Evolutionary conservation across 441 rosid genomes (phyloP).

Genomic region (Capsella rubella): DNA sequence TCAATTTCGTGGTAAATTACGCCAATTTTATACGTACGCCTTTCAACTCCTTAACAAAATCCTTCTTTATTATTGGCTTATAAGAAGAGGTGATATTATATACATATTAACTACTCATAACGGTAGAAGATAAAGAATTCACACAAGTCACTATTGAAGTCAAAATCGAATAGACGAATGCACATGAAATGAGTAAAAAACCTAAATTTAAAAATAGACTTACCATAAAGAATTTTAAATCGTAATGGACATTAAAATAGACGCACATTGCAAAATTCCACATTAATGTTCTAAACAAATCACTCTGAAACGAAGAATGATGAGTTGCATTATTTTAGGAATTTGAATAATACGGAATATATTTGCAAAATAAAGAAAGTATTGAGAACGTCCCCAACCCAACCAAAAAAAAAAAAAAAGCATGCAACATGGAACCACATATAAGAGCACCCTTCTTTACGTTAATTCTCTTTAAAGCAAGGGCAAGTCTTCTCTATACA

Average conservation of each 20-base stretch:
- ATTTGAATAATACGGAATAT: constrained; percentile 11
- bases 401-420: neutral
- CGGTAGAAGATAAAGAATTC: constrained; percentile 10
- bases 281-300: constrained; percentile 9
- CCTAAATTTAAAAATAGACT: neutral
- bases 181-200: constrained; percentile 6
- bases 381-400: constrained; percentile 22
- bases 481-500: constrained; percentile 46
- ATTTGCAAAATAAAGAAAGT: constrained; percentile 20
- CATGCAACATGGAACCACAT: constrained; percentile 43
- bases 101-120: constrained; percentile 8
- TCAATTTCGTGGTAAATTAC: constrained; percentile 4
- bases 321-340: constrained; percentile 19
- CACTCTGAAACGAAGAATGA: neutral
- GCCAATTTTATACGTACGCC: neutral
- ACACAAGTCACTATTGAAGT: constrained; percentile 29
- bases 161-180: neutral
- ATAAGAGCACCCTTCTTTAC: constrained; percentile 47
- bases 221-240: neutral
- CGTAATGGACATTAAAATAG: constrained; percentile 8
- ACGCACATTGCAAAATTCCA: constrained; percentile 29
- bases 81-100: neutral
- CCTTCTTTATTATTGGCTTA: constrained; percentile 2
- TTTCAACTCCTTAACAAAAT: constrained; percentile 5
- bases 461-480: constrained; percentile 64